These are phyloP conservation scores for Penicillium verhagenii DNA, from an alignment of 495 filamentous ascomycete species.

Conservation along the genomic window DNA sequence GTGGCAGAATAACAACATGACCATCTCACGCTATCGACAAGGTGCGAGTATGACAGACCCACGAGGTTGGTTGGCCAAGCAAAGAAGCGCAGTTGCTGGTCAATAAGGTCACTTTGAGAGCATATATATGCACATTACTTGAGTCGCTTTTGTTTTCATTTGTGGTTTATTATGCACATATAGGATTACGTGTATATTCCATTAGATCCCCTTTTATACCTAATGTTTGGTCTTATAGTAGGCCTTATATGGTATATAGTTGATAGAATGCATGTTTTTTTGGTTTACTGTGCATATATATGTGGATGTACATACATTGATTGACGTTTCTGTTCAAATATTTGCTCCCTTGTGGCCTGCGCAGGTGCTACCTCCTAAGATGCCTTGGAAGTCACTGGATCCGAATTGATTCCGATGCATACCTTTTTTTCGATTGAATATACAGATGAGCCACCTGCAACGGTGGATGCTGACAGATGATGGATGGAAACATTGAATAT, in stretches of 20 bases:
- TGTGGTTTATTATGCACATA: neutral
- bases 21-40: conserved; percentile 47
- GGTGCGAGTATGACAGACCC: conserved; percentile 67
- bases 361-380: too few relatives aligned
- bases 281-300: conserved; percentile 4
- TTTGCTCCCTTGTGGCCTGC: too few relatives aligned
- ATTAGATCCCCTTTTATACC: conserved; percentile 7
- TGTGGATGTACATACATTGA: neutral
- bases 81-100: conserved; percentile 67
- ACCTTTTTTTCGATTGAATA: too few relatives aligned
- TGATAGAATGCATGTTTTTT: conserved; percentile 11
- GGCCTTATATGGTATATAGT: conserved; percentile 3
- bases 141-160: neutral
- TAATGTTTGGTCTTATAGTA: conserved; percentile 9
- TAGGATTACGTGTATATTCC: conserved; percentile 10
- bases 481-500: too few relatives aligned
- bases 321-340: neutral
- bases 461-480: too few relatives aligned
- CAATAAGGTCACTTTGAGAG: conserved; percentile 21
- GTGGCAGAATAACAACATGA: conserved; percentile 85
- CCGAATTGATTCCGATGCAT: too few relatives aligned
- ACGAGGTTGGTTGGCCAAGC: conserved; percentile 89
- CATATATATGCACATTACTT: neutral
- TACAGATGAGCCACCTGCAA: too few relatives aligned
- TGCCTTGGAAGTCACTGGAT: too few relatives aligned